Evolutionary conservation across 805 yeast genomes (phyloP).

Genomic region (Saccharomycopsis fibuligera): DNA sequence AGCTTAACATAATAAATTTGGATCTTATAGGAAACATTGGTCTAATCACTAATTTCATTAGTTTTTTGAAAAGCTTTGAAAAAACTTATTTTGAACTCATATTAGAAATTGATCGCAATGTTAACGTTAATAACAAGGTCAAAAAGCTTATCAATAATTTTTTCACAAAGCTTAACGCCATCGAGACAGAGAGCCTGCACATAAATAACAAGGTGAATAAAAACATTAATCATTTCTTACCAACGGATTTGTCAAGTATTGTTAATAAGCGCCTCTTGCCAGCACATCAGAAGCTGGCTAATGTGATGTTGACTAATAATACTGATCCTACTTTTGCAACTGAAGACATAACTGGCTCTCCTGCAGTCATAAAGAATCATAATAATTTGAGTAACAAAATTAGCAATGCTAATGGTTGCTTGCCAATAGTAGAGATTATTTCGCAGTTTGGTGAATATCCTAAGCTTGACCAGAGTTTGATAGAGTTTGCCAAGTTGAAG

Average conservation of each 20-base stretch:
- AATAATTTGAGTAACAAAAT: background rate
- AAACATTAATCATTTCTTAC: slow-evolving; percentile 7
- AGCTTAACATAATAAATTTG: slow-evolving; percentile 5
- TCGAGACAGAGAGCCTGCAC: slow-evolving; percentile 10
- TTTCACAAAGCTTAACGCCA: slow-evolving; percentile 8
- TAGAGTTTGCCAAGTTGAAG: slow-evolving; percentile 10
- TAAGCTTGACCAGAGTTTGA: slow-evolving; percentile 13
- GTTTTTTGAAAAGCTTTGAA: slow-evolving; percentile 16
- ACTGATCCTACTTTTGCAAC: background rate
- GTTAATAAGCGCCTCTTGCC: background rate
- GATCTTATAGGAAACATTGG: slow-evolving; percentile 8
- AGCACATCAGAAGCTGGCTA: too few relatives aligned
- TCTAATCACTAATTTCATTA: slow-evolving; percentile 2
- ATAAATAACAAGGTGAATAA: background rate
- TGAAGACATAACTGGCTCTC: too few relatives aligned
- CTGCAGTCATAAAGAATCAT: too few relatives aligned
- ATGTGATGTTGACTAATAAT: background rate
- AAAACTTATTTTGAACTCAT: slow-evolving; percentile 14
- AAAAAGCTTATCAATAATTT: slow-evolving; percentile 12
- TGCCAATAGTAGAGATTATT: slow-evolving; percentile 14
- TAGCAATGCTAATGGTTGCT: background rate
- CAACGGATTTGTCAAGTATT: slow-evolving; percentile 9
- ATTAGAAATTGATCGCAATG: slow-evolving; percentile 10
- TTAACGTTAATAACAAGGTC: slow-evolving; percentile 5
- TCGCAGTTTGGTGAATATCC: slow-evolving; percentile 17